phyloP scores from a whole-genome alignment of 208 protist species.

The Novymonas esmeraldas region DNA sequence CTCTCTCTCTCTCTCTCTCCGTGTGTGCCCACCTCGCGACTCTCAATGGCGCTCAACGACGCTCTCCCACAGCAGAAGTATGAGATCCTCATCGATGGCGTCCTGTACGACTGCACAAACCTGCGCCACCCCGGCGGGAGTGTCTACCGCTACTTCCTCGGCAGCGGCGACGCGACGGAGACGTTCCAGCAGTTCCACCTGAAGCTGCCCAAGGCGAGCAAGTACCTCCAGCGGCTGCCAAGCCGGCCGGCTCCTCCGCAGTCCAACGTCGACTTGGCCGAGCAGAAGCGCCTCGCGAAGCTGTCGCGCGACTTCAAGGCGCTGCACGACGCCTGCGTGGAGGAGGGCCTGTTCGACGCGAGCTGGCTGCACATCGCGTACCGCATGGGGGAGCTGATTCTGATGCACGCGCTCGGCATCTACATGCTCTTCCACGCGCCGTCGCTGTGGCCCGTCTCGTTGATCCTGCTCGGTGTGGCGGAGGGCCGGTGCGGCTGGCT shows the following conservation, averaged over 20 bases:
- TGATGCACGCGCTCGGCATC: slow-evolving; percentile 53
- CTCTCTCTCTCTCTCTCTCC: background rate
- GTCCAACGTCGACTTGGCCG: slow-evolving; percentile 21
- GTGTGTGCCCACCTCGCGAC: too few relatives aligned
- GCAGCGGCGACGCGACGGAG: slow-evolving; percentile 68
- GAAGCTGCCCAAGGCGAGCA: slow-evolving; percentile 49
- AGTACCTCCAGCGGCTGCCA: slow-evolving; percentile 53
- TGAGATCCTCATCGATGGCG: slow-evolving; percentile 68
- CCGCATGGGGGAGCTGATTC: slow-evolving; percentile 58
- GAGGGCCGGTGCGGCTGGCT: slow-evolving; percentile 83
- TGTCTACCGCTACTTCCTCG: slow-evolving; percentile 62
- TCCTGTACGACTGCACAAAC: slow-evolving; percentile 66
- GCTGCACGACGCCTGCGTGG: slow-evolving; percentile 42
- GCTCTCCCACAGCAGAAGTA: slow-evolving; percentile 37
- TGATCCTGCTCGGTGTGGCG: slow-evolving; percentile 58
- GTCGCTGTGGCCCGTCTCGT: slow-evolving; percentile 41
- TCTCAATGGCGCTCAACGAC: slow-evolving; percentile 7
- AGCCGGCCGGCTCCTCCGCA: slow-evolving; percentile 40
- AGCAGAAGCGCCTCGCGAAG: slow-evolving; percentile 52
- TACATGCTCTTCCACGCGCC: slow-evolving; percentile 55
- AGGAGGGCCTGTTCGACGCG: slow-evolving; percentile 68
- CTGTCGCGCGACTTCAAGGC: slow-evolving; percentile 60
- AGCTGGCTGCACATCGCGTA: slow-evolving; percentile 60
- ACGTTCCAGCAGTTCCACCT: slow-evolving; percentile 72
- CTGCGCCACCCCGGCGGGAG: slow-evolving; percentile 75